A percentile compares a stretch with the other conserved stretches of the same genome.
Evolutionary conservation across 768 basidiomycete genomes (phyloP).

Genomic region (Kwoniella dejecticola): DNA sequence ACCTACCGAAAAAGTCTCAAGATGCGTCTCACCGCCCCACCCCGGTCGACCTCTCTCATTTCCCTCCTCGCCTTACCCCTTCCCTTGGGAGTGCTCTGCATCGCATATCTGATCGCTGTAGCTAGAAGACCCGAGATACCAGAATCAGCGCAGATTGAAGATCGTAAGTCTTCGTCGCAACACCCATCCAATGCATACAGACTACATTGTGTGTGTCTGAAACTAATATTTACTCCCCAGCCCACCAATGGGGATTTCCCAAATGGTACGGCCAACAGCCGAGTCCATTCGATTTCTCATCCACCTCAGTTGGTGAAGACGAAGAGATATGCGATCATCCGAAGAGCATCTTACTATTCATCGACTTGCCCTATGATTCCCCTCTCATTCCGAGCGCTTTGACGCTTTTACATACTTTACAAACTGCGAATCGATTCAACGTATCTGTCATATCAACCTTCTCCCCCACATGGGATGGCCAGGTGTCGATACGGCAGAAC

Average conservation of each 20-base stretch:
- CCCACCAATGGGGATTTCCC: constrained; percentile 22
- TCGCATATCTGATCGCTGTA: constrained; percentile 11
- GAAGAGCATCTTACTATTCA: constrained; percentile 18
- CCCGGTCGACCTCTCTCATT: constrained; percentile 9
- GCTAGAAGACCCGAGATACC: constrained; percentile 15
- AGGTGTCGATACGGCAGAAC: background rate
- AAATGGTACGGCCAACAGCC: constrained; percentile 16
- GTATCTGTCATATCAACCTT: constrained; percentile 12
- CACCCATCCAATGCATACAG: too few relatives aligned
- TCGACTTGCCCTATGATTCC: constrained; percentile 11
- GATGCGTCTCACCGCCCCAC: constrained; percentile 22
- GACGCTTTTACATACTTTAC: background rate
- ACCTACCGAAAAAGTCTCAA: background rate
- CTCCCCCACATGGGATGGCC: constrained; percentile 19
- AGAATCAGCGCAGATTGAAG: constrained; percentile 13
- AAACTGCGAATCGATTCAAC: constrained; percentile 4
- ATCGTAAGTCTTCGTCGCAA: constrained; percentile 18
- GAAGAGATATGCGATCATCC: constrained; percentile 19
- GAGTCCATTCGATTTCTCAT: constrained; percentile 9
- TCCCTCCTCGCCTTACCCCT: constrained; percentile 13
- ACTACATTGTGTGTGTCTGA: too few relatives aligned
- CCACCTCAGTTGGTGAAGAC: background rate
- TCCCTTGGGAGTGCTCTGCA: background rate
- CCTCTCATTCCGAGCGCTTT: constrained; percentile 6
- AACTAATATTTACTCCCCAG: constrained; percentile 1